phyloP scores from a whole-genome alignment of 2,329 filamentous ascomycete species.

The Sporothrix euskadiensis region DNA sequence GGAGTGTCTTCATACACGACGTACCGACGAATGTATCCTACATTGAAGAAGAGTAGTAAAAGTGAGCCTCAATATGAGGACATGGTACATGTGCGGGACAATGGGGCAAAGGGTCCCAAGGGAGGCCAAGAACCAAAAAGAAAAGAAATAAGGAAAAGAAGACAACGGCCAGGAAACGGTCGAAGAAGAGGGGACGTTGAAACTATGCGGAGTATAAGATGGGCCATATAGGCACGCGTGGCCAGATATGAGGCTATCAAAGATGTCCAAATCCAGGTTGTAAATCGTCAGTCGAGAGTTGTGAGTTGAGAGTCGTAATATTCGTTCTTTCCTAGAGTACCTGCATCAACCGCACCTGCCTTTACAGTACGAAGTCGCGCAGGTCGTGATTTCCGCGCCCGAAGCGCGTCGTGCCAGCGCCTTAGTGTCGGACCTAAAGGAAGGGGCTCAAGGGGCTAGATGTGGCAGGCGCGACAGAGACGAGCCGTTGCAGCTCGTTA shows the following conservation, averaged over 20 bases:
- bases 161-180: not conserved
- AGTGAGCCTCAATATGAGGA: not conserved
- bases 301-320: not conserved
- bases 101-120: not conserved
- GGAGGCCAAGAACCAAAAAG: not conserved
- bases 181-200: not conserved
- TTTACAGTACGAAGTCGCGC: not conserved
- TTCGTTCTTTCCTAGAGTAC: too few species aligned
- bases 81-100: not conserved
- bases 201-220: not conserved
- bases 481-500: not conserved
- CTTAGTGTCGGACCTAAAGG: not conserved
- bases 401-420: not conserved
- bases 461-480: conserved; percentile 3
- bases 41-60: not conserved
- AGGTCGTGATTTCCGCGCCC: conserved; percentile 16
- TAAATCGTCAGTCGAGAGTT: not conserved
- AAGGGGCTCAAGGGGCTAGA: conserved; percentile 9
- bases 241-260: not conserved
- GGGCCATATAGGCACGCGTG: conserved; percentile 10
- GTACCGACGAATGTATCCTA: not conserved
- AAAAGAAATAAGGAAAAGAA: not conserved
- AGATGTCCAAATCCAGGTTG: conserved; percentile 12
- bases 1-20: not conserved
- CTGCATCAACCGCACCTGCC: not conserved